Evolutionary conservation across 2,329 filamentous ascomycete species (phyloP).

Genomic region (Aspergillus glaucus): DNA sequence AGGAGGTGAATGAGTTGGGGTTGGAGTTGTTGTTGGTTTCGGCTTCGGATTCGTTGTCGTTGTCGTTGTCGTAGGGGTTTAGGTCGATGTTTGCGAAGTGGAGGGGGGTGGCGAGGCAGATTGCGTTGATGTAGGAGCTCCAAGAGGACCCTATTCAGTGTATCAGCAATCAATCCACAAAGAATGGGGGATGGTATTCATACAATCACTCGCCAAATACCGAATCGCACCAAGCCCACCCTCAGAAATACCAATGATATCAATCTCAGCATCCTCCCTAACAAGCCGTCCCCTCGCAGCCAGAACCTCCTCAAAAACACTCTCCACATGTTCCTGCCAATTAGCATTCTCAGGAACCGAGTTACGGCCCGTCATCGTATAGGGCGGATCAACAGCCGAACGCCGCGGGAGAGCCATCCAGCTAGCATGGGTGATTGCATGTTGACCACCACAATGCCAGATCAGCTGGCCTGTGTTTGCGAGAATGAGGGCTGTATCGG

Average conservation of each 20-base stretch:
- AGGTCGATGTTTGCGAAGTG: conserved; percentile 25
- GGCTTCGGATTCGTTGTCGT: neutral
- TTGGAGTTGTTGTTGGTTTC: neutral
- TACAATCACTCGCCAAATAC: conserved; percentile 53
- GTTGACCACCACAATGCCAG: conserved; percentile 63
- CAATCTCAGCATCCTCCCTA: conserved; percentile 49
- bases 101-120: conserved; percentile 35
- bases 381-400: conserved; percentile 55
- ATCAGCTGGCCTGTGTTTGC: conserved; percentile 71
- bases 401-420: conserved; percentile 57
- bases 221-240: conserved; percentile 53
- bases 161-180: conserved; percentile 1
- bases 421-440: conserved; percentile 53
- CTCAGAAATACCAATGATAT: conserved; percentile 66
- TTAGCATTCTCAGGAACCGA: conserved; percentile 54
- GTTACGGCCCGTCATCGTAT: conserved; percentile 52
- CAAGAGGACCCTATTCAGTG: conserved; percentile 31
- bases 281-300: conserved; percentile 36
- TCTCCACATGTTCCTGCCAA: conserved; percentile 56
- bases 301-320: conserved; percentile 61
- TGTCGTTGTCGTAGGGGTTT: conserved; percentile 4
- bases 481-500: conserved; percentile 53
- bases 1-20: conserved; percentile 20
- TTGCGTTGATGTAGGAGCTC: conserved; percentile 33
- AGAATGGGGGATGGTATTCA: conserved; percentile 25